Evolutionary conservation across 2,329 filamentous ascomycete species (phyloP), one percentile per base, ranked within the genome.

Genomic region (Ophiostoma quercus): DNA sequence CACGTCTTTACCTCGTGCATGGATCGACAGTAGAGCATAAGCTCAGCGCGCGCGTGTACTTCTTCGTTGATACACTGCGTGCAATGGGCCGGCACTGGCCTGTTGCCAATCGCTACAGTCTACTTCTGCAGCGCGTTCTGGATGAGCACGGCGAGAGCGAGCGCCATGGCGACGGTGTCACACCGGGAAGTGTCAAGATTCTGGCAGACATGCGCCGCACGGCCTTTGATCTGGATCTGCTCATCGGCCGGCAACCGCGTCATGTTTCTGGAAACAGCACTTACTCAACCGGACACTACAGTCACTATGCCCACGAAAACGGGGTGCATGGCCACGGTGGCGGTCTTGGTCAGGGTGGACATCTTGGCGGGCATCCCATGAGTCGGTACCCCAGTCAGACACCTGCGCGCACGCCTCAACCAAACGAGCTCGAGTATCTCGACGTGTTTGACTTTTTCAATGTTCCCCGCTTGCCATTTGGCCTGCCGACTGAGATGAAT

Each of bases 371-470:
- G 8, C 68, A 71, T 25, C 73, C 76, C 0, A 77, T 79, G 16
- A 84, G 82, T 68, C 80, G 84, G 2, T 74, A 85, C 63, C 80
- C 83, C 2, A 85, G 83, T 74, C 79, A 82, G 29, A 89, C 88
- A 0, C 87, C 88, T 1, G 85, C 86, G 1, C 85, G 87, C 73
- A 90, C 89, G 39, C 91, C 92, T 0, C 90, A 88, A 11, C 86
- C 90, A 1, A 92, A 95, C 74, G 92, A 96, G 76, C 82, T 97
- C 3, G 94, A 96, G 77, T 96, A 96, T 77, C 82, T 97, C 2
- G 93, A 97, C 75, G 91, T 97, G 0, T 97, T 97, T 77, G 92
- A 95, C 75, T 97, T 96, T 77, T 97, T 97, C 83, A 97, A 97
- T 77, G 88, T 96, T 70, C 94, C 94, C 0, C 83, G 92, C 22